Conservation (phyloP, 2,329 filamentous ascomycete genomes). For the Penicillium sp. region DNA sequence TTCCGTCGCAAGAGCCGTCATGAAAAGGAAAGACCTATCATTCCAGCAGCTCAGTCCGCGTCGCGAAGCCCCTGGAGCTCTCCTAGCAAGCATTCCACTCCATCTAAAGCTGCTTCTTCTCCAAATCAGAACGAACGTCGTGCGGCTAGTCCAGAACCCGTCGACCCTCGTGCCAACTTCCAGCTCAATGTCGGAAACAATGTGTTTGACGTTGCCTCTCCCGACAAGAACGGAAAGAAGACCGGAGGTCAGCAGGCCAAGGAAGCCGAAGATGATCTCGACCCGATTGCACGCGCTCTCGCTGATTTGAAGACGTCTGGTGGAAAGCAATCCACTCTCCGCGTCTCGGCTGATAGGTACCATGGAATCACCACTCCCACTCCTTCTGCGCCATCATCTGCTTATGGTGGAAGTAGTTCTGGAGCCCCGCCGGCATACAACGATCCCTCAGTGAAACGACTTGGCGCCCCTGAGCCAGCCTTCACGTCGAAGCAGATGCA, state of each 20-base stretch:
- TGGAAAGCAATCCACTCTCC: slow-evolving; percentile 71
- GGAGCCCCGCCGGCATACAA: slow-evolving; percentile 80
- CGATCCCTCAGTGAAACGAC: slow-evolving; percentile 66
- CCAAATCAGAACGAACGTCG: slow-evolving; percentile 24
- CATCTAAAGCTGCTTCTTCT: slow-evolving; percentile 43
- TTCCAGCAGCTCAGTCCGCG: slow-evolving; percentile 15
- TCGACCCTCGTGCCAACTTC: slow-evolving; percentile 87
- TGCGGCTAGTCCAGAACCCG: slow-evolving; percentile 72
- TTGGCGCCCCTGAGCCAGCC: slow-evolving; percentile 86
- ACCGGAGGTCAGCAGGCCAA: slow-evolving; percentile 39
- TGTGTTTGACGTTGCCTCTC: slow-evolving; percentile 85
- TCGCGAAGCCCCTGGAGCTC: slow-evolving; percentile 56
- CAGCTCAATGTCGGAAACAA: slow-evolving; percentile 95
- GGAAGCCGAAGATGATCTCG: slow-evolving; percentile 60
- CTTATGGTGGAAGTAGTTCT: slow-evolving; percentile 30
- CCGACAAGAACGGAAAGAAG: slow-evolving; percentile 59
- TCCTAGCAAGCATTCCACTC: slow-evolving; percentile 40
- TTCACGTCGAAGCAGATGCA: slow-evolving; percentile 95
- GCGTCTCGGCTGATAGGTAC: slow-evolving; percentile 95
- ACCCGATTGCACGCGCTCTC: slow-evolving; percentile 88
- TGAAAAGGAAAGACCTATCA: slow-evolving; percentile 58
- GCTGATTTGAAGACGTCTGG: slow-evolving; percentile 90
- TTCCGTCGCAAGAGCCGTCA: slow-evolving; percentile 89
- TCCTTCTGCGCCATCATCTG: slow-evolving; percentile 46
- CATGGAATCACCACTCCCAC: slow-evolving; percentile 87